Conservation (phyloP, 2,329 filamentous ascomycete species). For the Cercospora sp. region DNA sequence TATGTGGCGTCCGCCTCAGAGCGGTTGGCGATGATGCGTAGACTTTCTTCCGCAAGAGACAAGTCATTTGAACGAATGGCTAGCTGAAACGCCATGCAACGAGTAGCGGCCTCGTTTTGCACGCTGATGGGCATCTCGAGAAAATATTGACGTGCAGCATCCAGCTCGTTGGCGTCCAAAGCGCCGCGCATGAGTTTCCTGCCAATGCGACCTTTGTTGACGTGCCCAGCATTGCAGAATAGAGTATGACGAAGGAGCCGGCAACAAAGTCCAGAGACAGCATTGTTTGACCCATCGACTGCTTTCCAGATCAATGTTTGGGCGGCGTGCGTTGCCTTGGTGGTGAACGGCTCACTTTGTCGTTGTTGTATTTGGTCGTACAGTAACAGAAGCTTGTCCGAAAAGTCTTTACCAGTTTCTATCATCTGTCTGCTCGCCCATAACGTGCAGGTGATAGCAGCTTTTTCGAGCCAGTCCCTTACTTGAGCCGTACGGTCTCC, state of each 20-base stretch:
- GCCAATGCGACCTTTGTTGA: constrained; percentile 62
- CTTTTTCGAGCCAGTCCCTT: constrained; percentile 66
- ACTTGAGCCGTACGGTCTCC: constrained; percentile 34
- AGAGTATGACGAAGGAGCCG: constrained; percentile 64
- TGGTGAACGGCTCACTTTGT: constrained; percentile 53
- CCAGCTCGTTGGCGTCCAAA: constrained; percentile 58
- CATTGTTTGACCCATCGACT: constrained; percentile 8
- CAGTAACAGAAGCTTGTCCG: constrained; percentile 45
- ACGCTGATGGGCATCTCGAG: constrained; percentile 54
- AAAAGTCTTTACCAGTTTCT: constrained; percentile 33
- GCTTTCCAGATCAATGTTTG: constrained; percentile 79
- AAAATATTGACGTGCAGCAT: constrained; percentile 58
- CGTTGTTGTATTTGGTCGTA: constrained; percentile 52
- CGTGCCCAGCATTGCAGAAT: constrained; percentile 65
- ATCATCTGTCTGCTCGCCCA: constrained; percentile 55
- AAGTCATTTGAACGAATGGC: constrained; percentile 32
- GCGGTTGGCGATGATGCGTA: constrained; percentile 60
- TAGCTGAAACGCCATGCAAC: constrained; percentile 35
- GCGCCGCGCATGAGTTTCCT: constrained; percentile 75
- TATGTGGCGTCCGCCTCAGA: constrained; percentile 60
- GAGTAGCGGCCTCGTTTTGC: constrained; percentile 32
- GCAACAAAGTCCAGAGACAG: constrained; percentile 60
- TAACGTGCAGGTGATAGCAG: constrained; percentile 67
- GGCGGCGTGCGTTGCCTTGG: constrained; percentile 64
- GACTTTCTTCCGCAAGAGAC: constrained; percentile 60